Evolutionary conservation across 805 yeast genomes (phyloP), one percentile per base, ranked within the genome.

Genomic region (Metschnikowia drakensbergensis): DNA sequence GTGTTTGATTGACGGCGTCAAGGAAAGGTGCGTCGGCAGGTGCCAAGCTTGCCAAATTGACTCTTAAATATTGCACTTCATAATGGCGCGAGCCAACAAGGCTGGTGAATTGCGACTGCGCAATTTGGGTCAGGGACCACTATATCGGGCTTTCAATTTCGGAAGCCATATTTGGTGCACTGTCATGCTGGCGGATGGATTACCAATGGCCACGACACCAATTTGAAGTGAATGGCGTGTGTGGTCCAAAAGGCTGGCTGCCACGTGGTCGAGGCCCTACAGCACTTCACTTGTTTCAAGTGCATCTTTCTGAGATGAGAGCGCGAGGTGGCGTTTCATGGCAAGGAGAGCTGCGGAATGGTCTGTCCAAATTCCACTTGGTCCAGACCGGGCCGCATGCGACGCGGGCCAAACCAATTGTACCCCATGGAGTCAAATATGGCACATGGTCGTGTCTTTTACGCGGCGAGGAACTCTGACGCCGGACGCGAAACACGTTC

Each of bases 401-500:
- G 25, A 38, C 32, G 33, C 42, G 42, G 33, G 22, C 27, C 6
- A n/a, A 22, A 10, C 30, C 32, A 38, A 27, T 38, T 38, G 28
- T 29, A 5, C 35, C 43, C 17, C 11, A 22, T 40, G 17, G 43
- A 25, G 43, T 23, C 11, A 39, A 40, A 30, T 36, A 10, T 27
- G 10, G 38, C 28, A 36, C 38, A 36, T 36, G 42, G 13, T 11
- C 41, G 41, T 38, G 27, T 25, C 32, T 40, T 34, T 17, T 17
- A 23, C 1, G 17, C 6, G 37, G 45, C 33, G 45, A 17, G 7
- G 45, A 41, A 41, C 37, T 37, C 45, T 41, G 37, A 25, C n/a
- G 22, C 29, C 7, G 43, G 32, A 32, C 45, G 45, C 45, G 45
- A 42, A n/a, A 3, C 45, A 23, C 43, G 43, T 27, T 10, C 8